phyloP scores from a whole-genome alignment of 2,329 filamentous ascomycete species.

The Keithomyces neogunnii region DNA sequence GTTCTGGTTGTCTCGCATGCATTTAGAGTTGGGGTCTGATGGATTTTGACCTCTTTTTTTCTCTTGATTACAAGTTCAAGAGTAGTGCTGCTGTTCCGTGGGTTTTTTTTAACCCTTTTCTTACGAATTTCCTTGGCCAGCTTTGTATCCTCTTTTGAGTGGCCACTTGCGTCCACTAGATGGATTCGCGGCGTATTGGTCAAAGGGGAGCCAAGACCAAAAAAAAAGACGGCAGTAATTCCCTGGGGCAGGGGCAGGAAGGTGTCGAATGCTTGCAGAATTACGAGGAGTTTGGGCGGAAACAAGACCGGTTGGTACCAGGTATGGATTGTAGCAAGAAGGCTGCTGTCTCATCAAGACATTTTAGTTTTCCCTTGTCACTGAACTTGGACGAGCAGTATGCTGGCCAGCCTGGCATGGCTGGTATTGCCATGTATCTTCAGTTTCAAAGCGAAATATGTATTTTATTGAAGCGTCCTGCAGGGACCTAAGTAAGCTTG shows the following conservation, averaged over 20 bases:
- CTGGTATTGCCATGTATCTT: neutral
- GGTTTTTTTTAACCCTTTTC: neutral
- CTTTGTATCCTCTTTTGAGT: too few relatives aligned
- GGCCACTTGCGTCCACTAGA: too few relatives aligned
- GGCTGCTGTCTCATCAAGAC: neutral
- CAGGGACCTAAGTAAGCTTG: neutral
- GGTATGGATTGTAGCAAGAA: neutral
- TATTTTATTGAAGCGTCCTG: neutral
- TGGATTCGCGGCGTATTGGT: too few relatives aligned
- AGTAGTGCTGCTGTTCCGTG: neutral
- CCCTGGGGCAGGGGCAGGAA: too few relatives aligned
- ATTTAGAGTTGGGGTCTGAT: neutral
- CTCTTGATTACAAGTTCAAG: neutral
- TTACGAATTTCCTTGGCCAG: too few relatives aligned
- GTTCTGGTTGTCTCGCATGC: neutral
- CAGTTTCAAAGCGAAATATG: neutral
- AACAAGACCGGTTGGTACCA: neutral
- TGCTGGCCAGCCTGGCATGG: neutral
- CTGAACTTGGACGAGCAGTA: neutral
- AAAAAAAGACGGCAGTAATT: too few relatives aligned
- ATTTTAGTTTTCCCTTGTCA: neutral
- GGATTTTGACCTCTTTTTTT: neutral
- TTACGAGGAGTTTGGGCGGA: neutral
- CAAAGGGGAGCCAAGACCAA: too few relatives aligned
- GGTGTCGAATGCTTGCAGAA: too few relatives aligned